phyloP scores from a whole-genome alignment of 257 asterid species.

The Capsicum rhomboideum region DNA sequence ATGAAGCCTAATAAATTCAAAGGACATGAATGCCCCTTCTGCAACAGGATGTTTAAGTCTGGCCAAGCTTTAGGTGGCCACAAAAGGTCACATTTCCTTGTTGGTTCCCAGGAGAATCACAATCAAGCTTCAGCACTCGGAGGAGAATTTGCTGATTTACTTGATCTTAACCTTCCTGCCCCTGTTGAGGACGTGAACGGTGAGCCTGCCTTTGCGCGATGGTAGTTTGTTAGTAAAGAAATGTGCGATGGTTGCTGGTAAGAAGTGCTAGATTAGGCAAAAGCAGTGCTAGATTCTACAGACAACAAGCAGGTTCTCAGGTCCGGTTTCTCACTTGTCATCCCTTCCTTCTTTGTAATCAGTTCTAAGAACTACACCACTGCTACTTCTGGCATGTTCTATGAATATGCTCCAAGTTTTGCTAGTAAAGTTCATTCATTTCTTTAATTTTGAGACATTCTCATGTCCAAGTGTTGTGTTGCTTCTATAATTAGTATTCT shows the following conservation, averaged over 20 bases:
- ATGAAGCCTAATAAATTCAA: conserved; percentile 40
- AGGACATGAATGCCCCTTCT: conserved; percentile 64
- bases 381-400: not conserved
- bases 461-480: not conserved
- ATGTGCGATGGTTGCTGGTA: not conserved
- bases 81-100: conserved; percentile 77
- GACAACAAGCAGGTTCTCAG: not conserved
- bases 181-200: conserved; percentile 51
- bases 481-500: not conserved
- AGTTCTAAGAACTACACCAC: not conserved
- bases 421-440: not conserved
- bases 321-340: not conserved
- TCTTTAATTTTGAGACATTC: not conserved
- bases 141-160: conserved; percentile 40
- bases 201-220: conserved; percentile 19
- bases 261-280: not conserved
- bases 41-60: conserved; percentile 71
- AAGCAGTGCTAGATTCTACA: not conserved
- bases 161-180: conserved; percentile 90
- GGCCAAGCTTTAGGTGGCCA: conserved; percentile 99
- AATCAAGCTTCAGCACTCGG: conserved; percentile 24
- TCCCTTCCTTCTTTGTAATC: not conserved
- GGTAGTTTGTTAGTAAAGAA: conserved; percentile 11
- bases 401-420: not conserved
- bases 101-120: conserved; percentile 28